These are phyloP conservation scores for Amaranthus palmeri DNA, from an alignment of 148 eudicot species.

Conservation along the genomic window DNA sequence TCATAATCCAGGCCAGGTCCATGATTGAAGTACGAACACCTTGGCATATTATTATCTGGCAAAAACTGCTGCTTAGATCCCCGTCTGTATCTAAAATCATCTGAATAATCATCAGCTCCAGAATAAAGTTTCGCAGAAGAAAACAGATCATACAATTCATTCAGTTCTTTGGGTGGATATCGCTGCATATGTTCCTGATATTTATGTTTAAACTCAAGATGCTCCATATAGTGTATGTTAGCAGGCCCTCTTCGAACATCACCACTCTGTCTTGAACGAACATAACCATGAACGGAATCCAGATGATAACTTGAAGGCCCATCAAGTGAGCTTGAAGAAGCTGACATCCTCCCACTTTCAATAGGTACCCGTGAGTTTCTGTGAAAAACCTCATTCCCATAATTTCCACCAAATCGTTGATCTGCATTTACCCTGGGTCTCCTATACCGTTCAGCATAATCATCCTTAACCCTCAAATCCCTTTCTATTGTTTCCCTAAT, in stretches of 20 bases:
- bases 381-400: conserved; percentile 14
- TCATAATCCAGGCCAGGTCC: conserved; percentile 16
- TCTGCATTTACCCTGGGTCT: conserved; percentile 32
- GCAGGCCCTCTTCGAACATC: conserved; percentile 30
- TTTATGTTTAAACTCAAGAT: conserved; percentile 55
- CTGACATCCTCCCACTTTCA: conserved; percentile 28
- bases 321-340: conserved; percentile 36
- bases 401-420: conserved; percentile 23
- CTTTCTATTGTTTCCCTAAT: conserved; percentile 18
- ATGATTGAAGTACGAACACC: conserved; percentile 25
- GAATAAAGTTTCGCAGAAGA: conserved; percentile 28
- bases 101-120: conserved; percentile 31
- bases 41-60: conserved; percentile 24
- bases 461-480: conserved; percentile 32
- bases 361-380: conserved; percentile 12
- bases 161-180: conserved; percentile 29
- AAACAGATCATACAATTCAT: conserved; percentile 33
- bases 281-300: conserved; percentile 30
- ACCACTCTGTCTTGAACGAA: conserved; percentile 32
- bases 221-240: conserved; percentile 46
- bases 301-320: conserved; percentile 42
- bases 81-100: conserved; percentile 28
- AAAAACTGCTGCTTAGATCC: conserved; percentile 26
- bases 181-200: conserved; percentile 49
- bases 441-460: conserved; percentile 23